Percentiles rank a stretch among this genome's conserved stretches.
Evolutionary conservation across 805 yeast genomes (phyloP).

Genomic region (Pichia rugopelliculosa): DNA sequence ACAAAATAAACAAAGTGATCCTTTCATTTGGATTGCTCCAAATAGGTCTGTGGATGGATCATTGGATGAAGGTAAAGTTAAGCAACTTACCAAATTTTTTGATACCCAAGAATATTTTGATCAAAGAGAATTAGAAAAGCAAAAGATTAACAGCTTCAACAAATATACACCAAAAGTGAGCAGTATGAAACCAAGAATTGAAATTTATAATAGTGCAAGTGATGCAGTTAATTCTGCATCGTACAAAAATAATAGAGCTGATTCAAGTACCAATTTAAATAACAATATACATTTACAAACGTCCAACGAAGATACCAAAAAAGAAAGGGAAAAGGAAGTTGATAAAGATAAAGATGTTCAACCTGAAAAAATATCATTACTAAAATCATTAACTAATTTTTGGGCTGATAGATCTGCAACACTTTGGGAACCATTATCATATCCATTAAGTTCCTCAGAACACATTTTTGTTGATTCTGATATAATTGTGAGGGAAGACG

Average conservation of each 20-base stretch:
- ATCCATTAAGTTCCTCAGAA: conserved; percentile 74
- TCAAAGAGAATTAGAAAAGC: conserved; percentile 73
- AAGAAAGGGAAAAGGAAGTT: conserved; percentile 4
- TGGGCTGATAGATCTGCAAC: conserved; percentile 98
- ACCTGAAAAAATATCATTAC: conserved; percentile 67
- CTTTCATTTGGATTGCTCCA: conserved; percentile 14
- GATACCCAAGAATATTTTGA: conserved; percentile 81
- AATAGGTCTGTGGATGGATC: conserved; percentile 17
- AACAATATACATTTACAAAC: neutral
- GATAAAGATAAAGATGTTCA: conserved; percentile 21
- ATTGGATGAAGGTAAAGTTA: conserved; percentile 39
- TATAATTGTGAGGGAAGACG: conserved; percentile 91
- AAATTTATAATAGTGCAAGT: conserved; percentile 77
- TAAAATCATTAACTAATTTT: conserved; percentile 79
- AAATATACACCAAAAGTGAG: conserved; percentile 68
- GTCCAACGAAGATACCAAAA: neutral
- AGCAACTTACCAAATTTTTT: conserved; percentile 58
- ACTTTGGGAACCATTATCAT: conserved; percentile 85
- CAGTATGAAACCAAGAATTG: conserved; percentile 80
- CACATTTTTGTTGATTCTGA: conserved; percentile 92
- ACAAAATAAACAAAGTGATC: conserved; percentile 11
- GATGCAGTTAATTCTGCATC: conserved; percentile 55
- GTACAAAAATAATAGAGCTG: neutral
- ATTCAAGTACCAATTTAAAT: neutral
- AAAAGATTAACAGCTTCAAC: conserved; percentile 45